Evolutionary conservation across 352 stramenopile species (phyloP), one percentile per base, ranked within the genome.

Genomic region (Phytophthora macrochlamydospora): DNA sequence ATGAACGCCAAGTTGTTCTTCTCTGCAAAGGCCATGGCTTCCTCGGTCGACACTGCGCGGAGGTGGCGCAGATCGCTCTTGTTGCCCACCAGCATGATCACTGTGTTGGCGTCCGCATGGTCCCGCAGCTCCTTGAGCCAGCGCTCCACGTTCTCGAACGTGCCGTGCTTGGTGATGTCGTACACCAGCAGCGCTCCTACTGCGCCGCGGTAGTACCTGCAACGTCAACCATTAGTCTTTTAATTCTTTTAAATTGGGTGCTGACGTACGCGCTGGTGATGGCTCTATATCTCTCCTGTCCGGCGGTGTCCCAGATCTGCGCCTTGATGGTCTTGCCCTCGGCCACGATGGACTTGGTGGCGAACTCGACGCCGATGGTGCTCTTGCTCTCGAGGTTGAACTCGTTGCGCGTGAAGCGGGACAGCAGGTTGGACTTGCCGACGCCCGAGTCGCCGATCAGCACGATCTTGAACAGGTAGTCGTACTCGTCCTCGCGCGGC

Each of bases 1-100:
- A 99, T 99, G 80, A 99, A 99, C 46, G 96, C 97, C 59, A 99
- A 85, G 61, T 98, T 99, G 78, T 99, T 95, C 80, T 99, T 98
- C 87, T 99, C 96, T n/a, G 97, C 96, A 80, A 99, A 99, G 31
- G 94, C 94, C 96, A 99, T 99, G 24, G 97, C 98, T 63, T 99
- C 98, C 65, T 99, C 97, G 0, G 96, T 99, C 14, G 97, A 97
- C 1, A 99, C 97, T 2, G 92, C 94, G 50, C 97, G 94, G 61
- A 98, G 78, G 80, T 99, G 95, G 57, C 93, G 85, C 67, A 99
- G 82, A 91, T 99, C 98, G 64, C 93, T 99, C 92, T 99, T 99
- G 82, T 99, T 99, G 51, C 98, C 98, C 42, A 98, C 90, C 28
- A 96, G 67, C 85, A 95, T 94, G 65, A 94, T 92, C 56, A 96